Evolutionary conservation across 2,329 filamentous ascomycete species (phyloP).

Genomic region (Pseudogymnoascus sp.): DNA sequence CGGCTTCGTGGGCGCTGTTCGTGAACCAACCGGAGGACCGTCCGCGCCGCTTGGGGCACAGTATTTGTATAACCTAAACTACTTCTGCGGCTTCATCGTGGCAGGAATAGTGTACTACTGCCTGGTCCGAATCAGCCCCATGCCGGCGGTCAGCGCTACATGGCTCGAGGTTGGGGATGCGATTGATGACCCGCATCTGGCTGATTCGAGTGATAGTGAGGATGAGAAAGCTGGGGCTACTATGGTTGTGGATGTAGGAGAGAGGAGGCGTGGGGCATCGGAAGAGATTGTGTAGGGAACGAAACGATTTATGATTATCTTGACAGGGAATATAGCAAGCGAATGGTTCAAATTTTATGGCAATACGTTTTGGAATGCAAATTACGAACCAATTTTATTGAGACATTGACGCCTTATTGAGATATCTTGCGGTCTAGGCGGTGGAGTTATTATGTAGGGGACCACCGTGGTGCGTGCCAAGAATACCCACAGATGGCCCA

Average conservation of each 20-base stretch:
- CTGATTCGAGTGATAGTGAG: slow-evolving; percentile 22
- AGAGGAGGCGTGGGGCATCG: neutral
- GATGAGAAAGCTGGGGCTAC: slow-evolving; percentile 10
- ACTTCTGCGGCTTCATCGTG: slow-evolving; percentile 75
- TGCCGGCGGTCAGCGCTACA: slow-evolving; percentile 62
- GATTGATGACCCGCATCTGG: slow-evolving; percentile 37
- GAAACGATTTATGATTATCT: neutral
- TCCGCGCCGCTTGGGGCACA: slow-evolving; percentile 66
- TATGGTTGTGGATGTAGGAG: neutral
- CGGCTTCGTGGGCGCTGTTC: slow-evolving; percentile 78
- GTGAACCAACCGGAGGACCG: slow-evolving; percentile 31
- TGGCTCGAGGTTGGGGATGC: slow-evolving; percentile 72
- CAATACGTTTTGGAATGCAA: neutral
- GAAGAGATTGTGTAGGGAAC: neutral
- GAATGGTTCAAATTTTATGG: neutral
- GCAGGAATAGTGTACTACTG: slow-evolving; percentile 57
- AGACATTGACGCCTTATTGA: neutral
- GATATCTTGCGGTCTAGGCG: neutral
- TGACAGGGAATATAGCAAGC: neutral
- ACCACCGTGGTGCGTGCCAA: neutral
- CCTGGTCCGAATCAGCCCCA: slow-evolving; percentile 59
- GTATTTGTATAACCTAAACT: slow-evolving; percentile 87
- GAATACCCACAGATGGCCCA: neutral
- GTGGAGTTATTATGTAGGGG: neutral
- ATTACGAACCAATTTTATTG: neutral